Conservation (phyloP, 495 filamentous ascomycete genomes). For the Aspergillus ellipticus region DNA sequence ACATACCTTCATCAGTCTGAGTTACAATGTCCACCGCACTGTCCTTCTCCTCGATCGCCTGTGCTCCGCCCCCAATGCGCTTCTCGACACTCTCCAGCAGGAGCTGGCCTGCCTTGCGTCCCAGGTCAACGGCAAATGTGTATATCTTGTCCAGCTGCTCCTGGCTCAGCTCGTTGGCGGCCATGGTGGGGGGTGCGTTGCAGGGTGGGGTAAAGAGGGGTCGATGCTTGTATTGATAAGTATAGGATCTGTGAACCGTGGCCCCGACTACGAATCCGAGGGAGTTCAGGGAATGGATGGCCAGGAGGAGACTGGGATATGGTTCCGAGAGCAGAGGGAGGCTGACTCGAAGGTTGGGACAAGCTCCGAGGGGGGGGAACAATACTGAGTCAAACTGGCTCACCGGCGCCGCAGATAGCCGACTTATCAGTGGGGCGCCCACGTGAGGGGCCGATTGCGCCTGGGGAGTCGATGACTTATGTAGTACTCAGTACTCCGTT, state of each 20-base stretch:
- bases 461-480: background rate
- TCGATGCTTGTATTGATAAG: background rate
- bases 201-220: background rate
- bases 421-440: background rate
- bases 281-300: background rate
- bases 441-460: too few species aligned
- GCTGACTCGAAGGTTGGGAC: background rate
- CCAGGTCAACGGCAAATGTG: constrained; percentile 60
- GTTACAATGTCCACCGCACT: constrained; percentile 70
- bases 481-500: too few species aligned
- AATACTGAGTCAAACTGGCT: too few species aligned
- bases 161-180: constrained; percentile 11
- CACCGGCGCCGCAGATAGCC: constrained; percentile 1
- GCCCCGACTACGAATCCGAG: background rate
- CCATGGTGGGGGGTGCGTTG: background rate
- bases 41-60: constrained; percentile 51
- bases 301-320: too few species aligned
- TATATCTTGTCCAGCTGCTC: constrained; percentile 58
- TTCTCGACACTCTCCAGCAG: constrained; percentile 50
- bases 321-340: background rate
- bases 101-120: constrained; percentile 58
- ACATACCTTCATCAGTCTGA: constrained; percentile 61
- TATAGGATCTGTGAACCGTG: background rate
- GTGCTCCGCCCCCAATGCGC: constrained; percentile 28
- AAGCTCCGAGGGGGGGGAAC: background rate